phyloP scores from a whole-genome alignment of 805 yeast genomes.

The Komagataella phaffii region DNA sequence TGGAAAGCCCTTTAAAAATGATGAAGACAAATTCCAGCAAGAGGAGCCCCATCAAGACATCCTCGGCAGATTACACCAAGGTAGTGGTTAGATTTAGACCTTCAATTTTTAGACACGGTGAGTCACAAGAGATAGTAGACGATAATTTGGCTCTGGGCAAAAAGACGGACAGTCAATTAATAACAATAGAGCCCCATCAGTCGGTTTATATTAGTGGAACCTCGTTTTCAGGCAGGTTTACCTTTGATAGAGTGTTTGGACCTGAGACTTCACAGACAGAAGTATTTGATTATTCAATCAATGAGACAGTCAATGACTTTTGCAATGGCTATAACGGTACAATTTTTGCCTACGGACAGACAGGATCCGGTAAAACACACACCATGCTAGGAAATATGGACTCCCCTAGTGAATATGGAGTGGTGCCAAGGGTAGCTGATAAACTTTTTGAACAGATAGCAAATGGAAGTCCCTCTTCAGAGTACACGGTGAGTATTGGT shows the following conservation, averaged over 20 bases:
- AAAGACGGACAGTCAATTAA: background rate
- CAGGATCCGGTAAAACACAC: slow-evolving; percentile 74
- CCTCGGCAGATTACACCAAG: background rate
- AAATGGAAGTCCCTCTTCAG: slow-evolving; percentile 34
- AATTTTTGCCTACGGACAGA: slow-evolving; percentile 57
- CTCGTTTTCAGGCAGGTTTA: slow-evolving; percentile 18
- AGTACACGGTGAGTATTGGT: slow-evolving; percentile 55
- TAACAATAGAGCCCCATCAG: background rate
- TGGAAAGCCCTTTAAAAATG: background rate
- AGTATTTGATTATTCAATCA: slow-evolving; percentile 44
- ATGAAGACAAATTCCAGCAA: background rate
- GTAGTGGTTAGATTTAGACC: background rate
- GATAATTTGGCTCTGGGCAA: too few relatives aligned
- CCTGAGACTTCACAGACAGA: slow-evolving; percentile 37
- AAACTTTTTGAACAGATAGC: slow-evolving; percentile 45
- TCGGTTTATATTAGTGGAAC: background rate
- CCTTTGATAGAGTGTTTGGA: slow-evolving; percentile 55
- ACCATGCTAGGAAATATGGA: slow-evolving; percentile 57
- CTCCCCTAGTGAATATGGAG: slow-evolving; percentile 33
- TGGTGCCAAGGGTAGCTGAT: slow-evolving; percentile 61
- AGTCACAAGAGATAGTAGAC: background rate
- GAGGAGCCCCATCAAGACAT: background rate
- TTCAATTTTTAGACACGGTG: background rate
- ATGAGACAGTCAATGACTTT: slow-evolving; percentile 54
- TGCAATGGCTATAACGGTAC: slow-evolving; percentile 42